A percentile compares a stretch with the other conserved stretches of the same genome.
phyloP scores from a whole-genome alignment of 2,329 filamentous ascomycete genomes.

The Trichoderma cornu-damae region DNA sequence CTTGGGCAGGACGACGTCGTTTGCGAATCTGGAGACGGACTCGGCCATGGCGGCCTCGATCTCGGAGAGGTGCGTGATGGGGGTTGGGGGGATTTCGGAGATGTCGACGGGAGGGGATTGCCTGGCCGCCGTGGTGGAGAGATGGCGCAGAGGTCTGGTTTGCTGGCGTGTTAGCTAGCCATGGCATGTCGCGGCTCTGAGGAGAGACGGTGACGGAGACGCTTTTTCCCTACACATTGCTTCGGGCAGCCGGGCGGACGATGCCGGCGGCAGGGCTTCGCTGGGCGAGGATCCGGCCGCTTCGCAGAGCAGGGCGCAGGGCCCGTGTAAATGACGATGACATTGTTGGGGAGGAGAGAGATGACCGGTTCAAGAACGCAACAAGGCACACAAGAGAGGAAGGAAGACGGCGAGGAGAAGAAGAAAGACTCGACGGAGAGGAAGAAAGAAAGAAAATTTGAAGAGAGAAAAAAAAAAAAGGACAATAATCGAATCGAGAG shows the following conservation, averaged over 20 bases:
- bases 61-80: constrained; percentile 89
- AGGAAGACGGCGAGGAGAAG: not conserved
- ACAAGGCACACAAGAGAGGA: too few relatives aligned
- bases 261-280: constrained; percentile 25
- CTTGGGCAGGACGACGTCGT: constrained; percentile 81
- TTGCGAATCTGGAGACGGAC: constrained; percentile 83
- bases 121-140: constrained; percentile 56
- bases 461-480: not conserved
- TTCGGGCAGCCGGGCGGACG: constrained; percentile 24
- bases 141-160: constrained; percentile 42
- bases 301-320: constrained; percentile 48
- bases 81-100: constrained; percentile 76
- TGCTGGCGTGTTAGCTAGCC: not conserved
- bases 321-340: constrained; percentile 47
- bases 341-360: constrained; percentile 20
- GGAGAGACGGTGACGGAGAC: not conserved
- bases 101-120: constrained; percentile 53
- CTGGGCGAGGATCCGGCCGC: constrained; percentile 36
- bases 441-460: not conserved
- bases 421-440: not conserved
- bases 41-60: constrained; percentile 86
- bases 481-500: not conserved
- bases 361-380: too few relatives aligned
- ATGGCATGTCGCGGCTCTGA: not conserved
- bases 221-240: constrained; percentile 26